A percentile compares a stretch with the other conserved stretches of the same genome.
Conservation (phyloP, 228 moss, liverwort and hornwort genomes). For the Sphagnum fallax region DNA sequence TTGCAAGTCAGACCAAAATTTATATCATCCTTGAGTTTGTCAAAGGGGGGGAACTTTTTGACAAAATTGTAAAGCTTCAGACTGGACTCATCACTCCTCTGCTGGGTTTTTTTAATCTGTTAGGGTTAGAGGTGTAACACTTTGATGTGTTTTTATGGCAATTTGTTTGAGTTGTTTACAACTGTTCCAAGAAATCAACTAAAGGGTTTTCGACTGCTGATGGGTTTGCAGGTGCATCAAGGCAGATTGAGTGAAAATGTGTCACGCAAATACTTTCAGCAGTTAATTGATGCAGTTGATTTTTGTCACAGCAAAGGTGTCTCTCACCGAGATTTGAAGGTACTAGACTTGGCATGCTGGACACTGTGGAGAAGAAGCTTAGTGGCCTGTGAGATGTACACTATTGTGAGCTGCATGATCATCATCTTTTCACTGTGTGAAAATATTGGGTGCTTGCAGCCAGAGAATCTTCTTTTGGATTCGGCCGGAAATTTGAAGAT, state of each 20-base stretch:
- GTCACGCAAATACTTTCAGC: constrained; percentile 65
- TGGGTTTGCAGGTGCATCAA: constrained; percentile 45
- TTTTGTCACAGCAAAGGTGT: constrained; percentile 69
- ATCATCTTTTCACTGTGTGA: no score
- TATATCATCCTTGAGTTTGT: constrained; percentile 81
- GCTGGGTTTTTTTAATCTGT: no score
- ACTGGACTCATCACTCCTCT: not conserved
- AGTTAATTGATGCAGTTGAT: constrained; percentile 68
- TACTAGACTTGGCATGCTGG: not conserved
- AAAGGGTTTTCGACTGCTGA: no score
- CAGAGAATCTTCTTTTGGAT: constrained; percentile 66
- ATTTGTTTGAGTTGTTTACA: no score
- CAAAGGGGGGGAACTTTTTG: constrained; percentile 72
- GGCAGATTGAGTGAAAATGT: constrained; percentile 48
- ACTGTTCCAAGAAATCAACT: no score
- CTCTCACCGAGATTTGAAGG: constrained; percentile 69
- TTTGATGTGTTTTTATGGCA: no score
- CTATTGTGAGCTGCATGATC: no score
- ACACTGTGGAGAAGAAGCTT: no score
- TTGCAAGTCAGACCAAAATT: constrained; percentile 59
- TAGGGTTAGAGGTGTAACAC: no score
- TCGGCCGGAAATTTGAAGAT: constrained; percentile 49
- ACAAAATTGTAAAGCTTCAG: constrained; percentile 55
- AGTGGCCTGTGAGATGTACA: no score
- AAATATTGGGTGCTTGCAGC: constrained; percentile 6